Conservation (phyloP, 148 eudicot genomes). For the Vaccinium darrowii region DNA sequence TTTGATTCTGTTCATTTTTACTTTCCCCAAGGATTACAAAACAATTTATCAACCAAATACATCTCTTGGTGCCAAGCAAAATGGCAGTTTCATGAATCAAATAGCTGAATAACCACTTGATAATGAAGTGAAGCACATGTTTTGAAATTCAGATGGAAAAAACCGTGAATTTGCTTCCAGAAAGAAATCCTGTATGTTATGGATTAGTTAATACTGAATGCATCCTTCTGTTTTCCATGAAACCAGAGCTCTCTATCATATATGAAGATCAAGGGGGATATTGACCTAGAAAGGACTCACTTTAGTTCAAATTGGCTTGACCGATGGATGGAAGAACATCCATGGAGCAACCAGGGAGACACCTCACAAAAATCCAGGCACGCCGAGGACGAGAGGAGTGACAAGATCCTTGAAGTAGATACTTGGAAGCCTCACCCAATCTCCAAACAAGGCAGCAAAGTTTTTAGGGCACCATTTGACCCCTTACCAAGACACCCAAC, state of each 20-base stretch:
- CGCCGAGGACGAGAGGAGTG: slow-evolving; percentile 56
- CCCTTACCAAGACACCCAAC: slow-evolving; percentile 33
- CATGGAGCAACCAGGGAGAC: slow-evolving; percentile 46
- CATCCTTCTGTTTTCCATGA: not conserved
- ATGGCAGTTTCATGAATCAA: not conserved
- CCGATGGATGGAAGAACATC: slow-evolving; percentile 62
- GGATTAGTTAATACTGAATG: not conserved
- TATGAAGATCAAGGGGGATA: slow-evolving; percentile 27
- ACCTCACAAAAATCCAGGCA: slow-evolving; percentile 22
- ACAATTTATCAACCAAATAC: not conserved
- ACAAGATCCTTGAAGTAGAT: slow-evolving; percentile 86
- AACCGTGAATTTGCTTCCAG: not conserved
- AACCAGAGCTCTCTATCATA: slow-evolving; percentile 51
- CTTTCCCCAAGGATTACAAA: not conserved
- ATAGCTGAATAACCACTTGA: not conserved
- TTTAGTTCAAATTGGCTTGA: slow-evolving; percentile 53
- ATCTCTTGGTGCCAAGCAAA: not conserved
- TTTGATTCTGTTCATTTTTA: not conserved
- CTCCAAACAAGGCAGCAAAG: slow-evolving; percentile 27
- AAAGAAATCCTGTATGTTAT: not conserved
- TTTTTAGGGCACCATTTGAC: slow-evolving; percentile 31
- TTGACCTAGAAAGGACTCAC: slow-evolving; percentile 22
- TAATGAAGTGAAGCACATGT: not conserved
- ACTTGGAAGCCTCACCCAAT: slow-evolving; percentile 66
- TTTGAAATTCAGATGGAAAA: not conserved